phyloP scores from a whole-genome alignment of 176 grass and related monocot genomes.

The Lolium rigidum region DNA sequence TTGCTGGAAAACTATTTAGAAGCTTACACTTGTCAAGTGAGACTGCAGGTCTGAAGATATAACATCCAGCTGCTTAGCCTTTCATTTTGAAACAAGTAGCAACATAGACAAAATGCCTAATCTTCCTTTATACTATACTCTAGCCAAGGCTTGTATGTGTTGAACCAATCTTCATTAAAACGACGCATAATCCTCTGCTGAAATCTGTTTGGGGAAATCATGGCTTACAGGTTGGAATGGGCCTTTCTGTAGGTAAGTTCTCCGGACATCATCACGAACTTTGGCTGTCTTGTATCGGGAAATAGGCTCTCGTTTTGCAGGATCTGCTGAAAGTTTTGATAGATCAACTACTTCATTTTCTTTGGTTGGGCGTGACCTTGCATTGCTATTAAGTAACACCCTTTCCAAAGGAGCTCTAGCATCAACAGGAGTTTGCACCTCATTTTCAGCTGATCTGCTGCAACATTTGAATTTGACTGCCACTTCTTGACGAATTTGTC shows the following conservation, averaged over 20 bases:
- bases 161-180: neutral
- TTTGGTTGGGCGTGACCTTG: neutral
- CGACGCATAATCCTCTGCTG: too few relatives aligned
- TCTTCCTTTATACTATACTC: neutral
- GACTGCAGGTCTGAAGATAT: slow-evolving; percentile 42
- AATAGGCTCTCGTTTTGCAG: neutral
- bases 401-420: neutral
- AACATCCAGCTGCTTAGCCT: slow-evolving; percentile 38
- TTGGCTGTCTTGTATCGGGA: neutral
- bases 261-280: neutral
- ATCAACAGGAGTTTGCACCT: neutral
- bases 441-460: neutral
- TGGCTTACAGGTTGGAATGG: neutral
- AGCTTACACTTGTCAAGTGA: slow-evolving; percentile 50
- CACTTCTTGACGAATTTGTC: neutral
- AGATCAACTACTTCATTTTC: neutral
- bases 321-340: too few relatives aligned
- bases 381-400: neutral
- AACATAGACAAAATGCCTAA: neutral
- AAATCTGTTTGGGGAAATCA: neutral
- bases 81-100: slow-evolving; percentile 4
- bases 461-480: neutral
- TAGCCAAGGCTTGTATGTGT: too few relatives aligned
- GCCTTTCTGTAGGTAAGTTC: neutral
- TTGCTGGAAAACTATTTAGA: slow-evolving; percentile 38